Evolutionary conservation across 768 basidiomycete species (phyloP).

Genomic region (Strobilomyces echinocephalus): DNA sequence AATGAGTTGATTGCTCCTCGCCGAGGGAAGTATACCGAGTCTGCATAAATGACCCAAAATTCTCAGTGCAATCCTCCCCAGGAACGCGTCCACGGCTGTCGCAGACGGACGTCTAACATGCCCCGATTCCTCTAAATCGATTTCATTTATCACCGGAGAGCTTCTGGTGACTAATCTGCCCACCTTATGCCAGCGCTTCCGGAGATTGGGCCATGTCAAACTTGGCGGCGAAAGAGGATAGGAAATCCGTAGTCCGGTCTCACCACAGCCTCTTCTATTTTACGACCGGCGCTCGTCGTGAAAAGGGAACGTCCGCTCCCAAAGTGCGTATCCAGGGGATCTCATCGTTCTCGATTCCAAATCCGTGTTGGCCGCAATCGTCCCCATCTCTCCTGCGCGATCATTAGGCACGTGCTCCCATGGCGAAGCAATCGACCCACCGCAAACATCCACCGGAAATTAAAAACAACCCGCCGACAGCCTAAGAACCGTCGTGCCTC

Average conservation of each 20-base stretch:
- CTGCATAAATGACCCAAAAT: conserved; percentile 4
- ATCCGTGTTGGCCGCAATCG: conserved; percentile 1
- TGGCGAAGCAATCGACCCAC: conserved; percentile 6
- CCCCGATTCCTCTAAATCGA: conserved; percentile 13
- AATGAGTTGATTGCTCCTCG: conserved; percentile 12
- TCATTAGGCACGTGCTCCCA: conserved; percentile 8
- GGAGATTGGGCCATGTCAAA: conserved; percentile 2
- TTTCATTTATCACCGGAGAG: conserved; percentile 27
- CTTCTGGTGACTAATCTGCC: conserved; percentile 16
- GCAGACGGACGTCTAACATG: conserved; percentile 18
- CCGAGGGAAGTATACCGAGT: conserved; percentile 9
- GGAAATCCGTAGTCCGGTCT: conserved; percentile 10
- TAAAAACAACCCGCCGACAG: conserved; percentile 18
- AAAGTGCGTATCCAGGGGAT: conserved; percentile 5
- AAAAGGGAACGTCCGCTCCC: conserved; percentile 1
- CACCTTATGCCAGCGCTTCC: conserved; percentile 17
- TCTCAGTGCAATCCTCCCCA: conserved; percentile 24
- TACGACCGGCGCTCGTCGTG: neutral
- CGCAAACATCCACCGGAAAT: conserved; percentile 21
- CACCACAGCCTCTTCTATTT: conserved; percentile 9
- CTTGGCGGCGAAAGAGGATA: neutral
- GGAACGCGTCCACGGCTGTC: conserved; percentile 19
- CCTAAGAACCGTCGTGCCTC: neutral
- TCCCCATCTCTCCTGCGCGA: neutral
- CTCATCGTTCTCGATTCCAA: conserved; percentile 8